These are phyloP conservation scores for Pinus taeda DNA, from an alignment of 75 land plant species.

Conservation along the genomic window DNA sequence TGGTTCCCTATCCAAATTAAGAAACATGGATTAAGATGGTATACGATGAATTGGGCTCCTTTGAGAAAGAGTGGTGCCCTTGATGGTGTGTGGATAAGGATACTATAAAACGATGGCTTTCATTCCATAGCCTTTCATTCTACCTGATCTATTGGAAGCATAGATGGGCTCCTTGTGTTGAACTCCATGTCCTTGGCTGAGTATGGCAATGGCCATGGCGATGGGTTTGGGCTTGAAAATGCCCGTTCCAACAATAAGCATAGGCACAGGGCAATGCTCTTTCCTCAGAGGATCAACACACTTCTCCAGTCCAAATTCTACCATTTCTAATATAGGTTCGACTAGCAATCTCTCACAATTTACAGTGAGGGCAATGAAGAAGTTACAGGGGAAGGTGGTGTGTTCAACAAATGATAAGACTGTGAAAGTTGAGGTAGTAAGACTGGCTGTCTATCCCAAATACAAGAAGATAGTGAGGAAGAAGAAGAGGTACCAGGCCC, in stretches of 20 bases:
- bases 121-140: no score
- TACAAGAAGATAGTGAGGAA: slow-evolving; percentile 71
- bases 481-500: slow-evolving; percentile 94
- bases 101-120: no score
- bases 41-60: no score
- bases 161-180: no score
- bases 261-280: not conserved
- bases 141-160: no score
- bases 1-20: no score
- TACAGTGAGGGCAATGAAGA: slow-evolving; percentile 58
- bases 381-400: slow-evolving; percentile 74
- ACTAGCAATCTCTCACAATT: slow-evolving; percentile 14
- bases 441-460: slow-evolving; percentile 76
- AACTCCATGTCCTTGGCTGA: no score
- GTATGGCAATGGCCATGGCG: no score
- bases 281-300: slow-evolving; percentile 1
- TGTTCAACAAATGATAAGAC: slow-evolving; percentile 84
- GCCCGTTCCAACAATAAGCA: not conserved
- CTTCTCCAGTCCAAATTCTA: not conserved
- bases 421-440: slow-evolving; percentile 74
- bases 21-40: no score
- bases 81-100: no score
- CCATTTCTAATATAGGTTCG: not conserved
- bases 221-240: not conserved
- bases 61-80: no score